A percentile compares a stretch with the other conserved stretches of the same genome.
Evolutionary conservation across 768 basidiomycete species (phyloP).

Genomic region (Ramaria rubella): DNA sequence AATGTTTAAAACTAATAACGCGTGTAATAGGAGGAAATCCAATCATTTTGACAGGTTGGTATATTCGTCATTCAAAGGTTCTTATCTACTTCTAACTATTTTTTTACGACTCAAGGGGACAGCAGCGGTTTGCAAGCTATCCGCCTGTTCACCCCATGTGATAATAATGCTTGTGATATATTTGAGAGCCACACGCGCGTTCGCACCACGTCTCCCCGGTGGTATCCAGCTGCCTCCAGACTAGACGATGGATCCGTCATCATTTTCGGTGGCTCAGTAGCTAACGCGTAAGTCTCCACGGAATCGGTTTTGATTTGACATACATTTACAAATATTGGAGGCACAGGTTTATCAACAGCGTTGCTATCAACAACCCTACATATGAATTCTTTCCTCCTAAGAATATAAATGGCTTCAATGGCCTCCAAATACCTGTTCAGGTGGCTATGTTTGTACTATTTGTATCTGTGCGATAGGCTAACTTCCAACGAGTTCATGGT

Average conservation of each 20-base stretch:
- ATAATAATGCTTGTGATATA: slow-evolving; percentile 59
- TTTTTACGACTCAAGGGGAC: slow-evolving; percentile 4
- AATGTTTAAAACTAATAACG: neutral
- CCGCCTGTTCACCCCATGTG: slow-evolving; percentile 63
- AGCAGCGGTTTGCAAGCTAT: neutral
- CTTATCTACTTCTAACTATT: neutral
- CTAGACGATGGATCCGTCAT: slow-evolving; percentile 35
- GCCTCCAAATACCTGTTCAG: slow-evolving; percentile 41
- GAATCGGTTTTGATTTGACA: slow-evolving; percentile 22
- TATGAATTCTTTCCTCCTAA: slow-evolving; percentile 71
- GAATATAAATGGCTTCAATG: slow-evolving; percentile 39
- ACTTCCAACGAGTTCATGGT: slow-evolving; percentile 10
- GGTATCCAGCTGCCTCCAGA: slow-evolving; percentile 62
- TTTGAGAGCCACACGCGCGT: slow-evolving; percentile 27
- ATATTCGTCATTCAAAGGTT: neutral
- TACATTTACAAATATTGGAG: neutral
- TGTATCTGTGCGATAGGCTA: neutral
- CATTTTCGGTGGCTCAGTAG: slow-evolving; percentile 20
- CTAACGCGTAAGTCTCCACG: neutral
- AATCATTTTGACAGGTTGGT: neutral
- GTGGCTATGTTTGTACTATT: neutral
- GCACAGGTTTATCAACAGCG: slow-evolving; percentile 63
- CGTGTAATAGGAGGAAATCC: neutral
- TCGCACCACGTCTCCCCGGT: slow-evolving; percentile 50
- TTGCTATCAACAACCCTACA: slow-evolving; percentile 66